Conservation (phyloP, 306 rosid genomes). For the Cercis canadensis region DNA sequence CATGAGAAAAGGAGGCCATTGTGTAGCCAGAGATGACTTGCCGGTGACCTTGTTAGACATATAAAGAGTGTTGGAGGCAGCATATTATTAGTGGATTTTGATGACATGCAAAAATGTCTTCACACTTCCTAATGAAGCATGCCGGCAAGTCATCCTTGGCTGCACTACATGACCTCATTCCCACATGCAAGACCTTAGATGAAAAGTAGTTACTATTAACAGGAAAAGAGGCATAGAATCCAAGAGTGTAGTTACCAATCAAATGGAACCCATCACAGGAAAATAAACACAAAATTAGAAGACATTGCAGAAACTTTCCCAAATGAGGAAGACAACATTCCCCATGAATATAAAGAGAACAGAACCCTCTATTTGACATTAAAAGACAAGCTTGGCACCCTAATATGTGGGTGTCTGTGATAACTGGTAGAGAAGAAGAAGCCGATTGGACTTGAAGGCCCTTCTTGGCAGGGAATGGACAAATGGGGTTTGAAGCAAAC, state of each 20-base stretch:
- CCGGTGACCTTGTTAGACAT: constrained; percentile 52
- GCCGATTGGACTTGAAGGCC: constrained; percentile 55
- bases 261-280: constrained; percentile 7
- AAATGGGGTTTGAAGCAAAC: constrained; percentile 48
- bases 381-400: background rate
- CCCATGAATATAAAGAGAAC: constrained; percentile 41
- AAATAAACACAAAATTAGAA: constrained; percentile 15
- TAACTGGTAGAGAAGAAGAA: constrained; percentile 53
- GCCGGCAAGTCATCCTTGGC: constrained; percentile 99
- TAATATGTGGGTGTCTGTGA: constrained; percentile 37
- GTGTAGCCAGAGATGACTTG: constrained; percentile 88
- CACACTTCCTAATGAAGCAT: constrained; percentile 19
- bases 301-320: constrained; percentile 46
- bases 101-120: too few species aligned
- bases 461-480: constrained; percentile 55
- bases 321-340: constrained; percentile 47
- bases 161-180: constrained; percentile 77
- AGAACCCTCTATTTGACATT: too few species aligned
- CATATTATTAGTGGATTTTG: too few species aligned
- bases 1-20: constrained; percentile 75
- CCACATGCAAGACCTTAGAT: constrained; percentile 86
- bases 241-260: constrained; percentile 48
- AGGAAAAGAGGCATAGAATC: constrained; percentile 29
- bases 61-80: too few species aligned
- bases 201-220: constrained; percentile 34